Percentiles rank a stretch among this genome's conserved stretches.
Evolutionary conservation across 2,329 filamentous ascomycete species (phyloP).

Genomic region (Tolypocladium sp.): DNA sequence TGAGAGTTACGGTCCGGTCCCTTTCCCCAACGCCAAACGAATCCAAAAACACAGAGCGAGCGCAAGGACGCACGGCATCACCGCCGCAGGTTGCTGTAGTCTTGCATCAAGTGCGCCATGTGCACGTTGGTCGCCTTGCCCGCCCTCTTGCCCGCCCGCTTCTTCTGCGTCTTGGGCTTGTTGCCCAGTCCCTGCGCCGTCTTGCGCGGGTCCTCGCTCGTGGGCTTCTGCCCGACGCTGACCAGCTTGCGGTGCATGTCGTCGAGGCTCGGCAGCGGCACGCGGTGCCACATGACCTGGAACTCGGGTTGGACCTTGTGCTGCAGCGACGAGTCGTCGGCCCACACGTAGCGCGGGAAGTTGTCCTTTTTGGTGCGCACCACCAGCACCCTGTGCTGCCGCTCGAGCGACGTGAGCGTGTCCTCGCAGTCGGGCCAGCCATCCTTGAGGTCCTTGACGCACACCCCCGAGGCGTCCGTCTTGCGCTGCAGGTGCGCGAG

Average conservation of each 20-base stretch:
- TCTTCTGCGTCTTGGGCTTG: slow-evolving; percentile 65
- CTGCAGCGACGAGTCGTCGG: slow-evolving; percentile 71
- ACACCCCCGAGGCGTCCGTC: slow-evolving; percentile 69
- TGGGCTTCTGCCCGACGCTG: slow-evolving; percentile 72
- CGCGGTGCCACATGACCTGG: slow-evolving; percentile 71
- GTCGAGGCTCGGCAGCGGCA: slow-evolving; percentile 64
- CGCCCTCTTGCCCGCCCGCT: slow-evolving; percentile 53
- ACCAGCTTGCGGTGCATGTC: slow-evolving; percentile 71
- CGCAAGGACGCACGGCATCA: slow-evolving; percentile 11
- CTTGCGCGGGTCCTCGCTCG: slow-evolving; percentile 66
- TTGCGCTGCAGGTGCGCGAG: slow-evolving; percentile 74
- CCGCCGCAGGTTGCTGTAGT: slow-evolving; percentile 46
- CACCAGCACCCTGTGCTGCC: slow-evolving; percentile 70
- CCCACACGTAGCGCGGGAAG: slow-evolving; percentile 77
- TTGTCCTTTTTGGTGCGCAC: slow-evolving; percentile 90
- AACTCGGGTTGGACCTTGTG: slow-evolving; percentile 77
- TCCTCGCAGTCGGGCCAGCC: slow-evolving; percentile 84
- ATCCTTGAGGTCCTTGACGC: slow-evolving; percentile 87
- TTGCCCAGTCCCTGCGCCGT: slow-evolving; percentile 28
- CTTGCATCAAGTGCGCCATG: slow-evolving; percentile 74
- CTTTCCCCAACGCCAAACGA: neutral
- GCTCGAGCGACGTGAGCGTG: slow-evolving; percentile 69
- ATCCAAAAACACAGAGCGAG: neutral
- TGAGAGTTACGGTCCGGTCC: neutral
- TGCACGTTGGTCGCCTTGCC: slow-evolving; percentile 83